phyloP scores from a whole-genome alignment of 2,329 filamentous ascomycete genomes.

The Ceratocystis lukuohia region DNA sequence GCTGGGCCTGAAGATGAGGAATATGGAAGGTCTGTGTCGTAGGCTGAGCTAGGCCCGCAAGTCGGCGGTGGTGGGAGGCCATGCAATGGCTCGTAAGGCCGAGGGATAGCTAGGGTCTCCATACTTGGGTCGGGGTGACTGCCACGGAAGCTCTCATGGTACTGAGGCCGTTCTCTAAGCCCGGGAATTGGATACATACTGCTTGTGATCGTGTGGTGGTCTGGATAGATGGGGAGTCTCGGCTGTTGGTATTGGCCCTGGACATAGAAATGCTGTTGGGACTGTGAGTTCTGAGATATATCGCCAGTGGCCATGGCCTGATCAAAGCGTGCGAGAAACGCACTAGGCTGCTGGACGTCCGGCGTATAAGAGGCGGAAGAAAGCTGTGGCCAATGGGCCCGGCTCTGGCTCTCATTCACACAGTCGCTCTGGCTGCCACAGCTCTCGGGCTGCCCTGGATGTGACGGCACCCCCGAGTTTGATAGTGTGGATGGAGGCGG shows the following conservation, averaged over 20 bases:
- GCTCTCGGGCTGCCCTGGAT: not conserved
- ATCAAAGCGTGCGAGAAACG: not conserved
- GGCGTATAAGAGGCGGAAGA: not conserved
- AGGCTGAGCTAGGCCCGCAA: not conserved
- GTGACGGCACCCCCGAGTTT: not conserved
- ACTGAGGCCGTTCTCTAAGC: not conserved
- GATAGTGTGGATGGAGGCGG: not conserved
- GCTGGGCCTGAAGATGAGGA: not conserved
- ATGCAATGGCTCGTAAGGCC: not conserved
- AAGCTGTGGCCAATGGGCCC: not conserved
- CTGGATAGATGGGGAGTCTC: not conserved
- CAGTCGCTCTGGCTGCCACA: not conserved
- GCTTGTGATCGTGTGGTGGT: not conserved
- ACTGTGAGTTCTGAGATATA: not conserved
- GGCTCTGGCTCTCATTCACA: not conserved
- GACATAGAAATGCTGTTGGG: not conserved
- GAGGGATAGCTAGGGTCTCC: not conserved
- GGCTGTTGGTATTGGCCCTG: not conserved
- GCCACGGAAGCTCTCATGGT: not conserved
- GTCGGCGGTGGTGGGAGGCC: not conserved
- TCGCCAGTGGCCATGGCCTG: not conserved
- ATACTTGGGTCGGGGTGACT: not conserved
- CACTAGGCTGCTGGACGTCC: not conserved
- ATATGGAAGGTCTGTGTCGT: not conserved
- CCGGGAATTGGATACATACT: not conserved